A percentile compares a stretch with the other conserved stretches of the same genome.
These are phyloP conservation scores for Ceratonia siliqua DNA, from an alignment of 306 rosid genomes.

Conservation along the genomic window DNA sequence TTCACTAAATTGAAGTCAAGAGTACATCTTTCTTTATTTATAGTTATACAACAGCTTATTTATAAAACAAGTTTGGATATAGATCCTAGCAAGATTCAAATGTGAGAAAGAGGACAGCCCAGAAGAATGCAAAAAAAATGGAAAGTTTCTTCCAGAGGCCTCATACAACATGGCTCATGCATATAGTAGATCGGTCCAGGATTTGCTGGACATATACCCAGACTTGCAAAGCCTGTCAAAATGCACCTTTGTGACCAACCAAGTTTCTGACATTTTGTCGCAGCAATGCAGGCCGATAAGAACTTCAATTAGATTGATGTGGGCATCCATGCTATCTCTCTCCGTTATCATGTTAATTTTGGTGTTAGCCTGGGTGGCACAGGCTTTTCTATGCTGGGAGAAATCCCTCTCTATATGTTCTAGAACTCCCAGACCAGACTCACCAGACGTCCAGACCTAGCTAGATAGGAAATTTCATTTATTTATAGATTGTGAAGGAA, in stretches of 20 bases:
- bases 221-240: slow-evolving; percentile 56
- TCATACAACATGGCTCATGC: slow-evolving; percentile 62
- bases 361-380: slow-evolving; percentile 44
- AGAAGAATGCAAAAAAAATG: slow-evolving; percentile 48
- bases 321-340: slow-evolving; percentile 59
- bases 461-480: slow-evolving; percentile 24
- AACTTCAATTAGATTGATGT: slow-evolving; percentile 39
- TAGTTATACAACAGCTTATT: too few relatives aligned
- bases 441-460: too few relatives aligned
- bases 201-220: slow-evolving; percentile 61
- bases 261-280: slow-evolving; percentile 49
- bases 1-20: background rate
- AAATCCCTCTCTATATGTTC: slow-evolving; percentile 38
- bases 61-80: background rate
- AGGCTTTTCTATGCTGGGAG: slow-evolving; percentile 45
- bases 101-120: slow-evolving; percentile 31
- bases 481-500: background rate
- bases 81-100: slow-evolving; percentile 53
- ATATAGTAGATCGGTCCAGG: slow-evolving; percentile 58
- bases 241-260: slow-evolving; percentile 55
- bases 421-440: slow-evolving; percentile 16
- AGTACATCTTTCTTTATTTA: too few relatives aligned
- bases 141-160: slow-evolving; percentile 46
- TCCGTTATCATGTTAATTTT: slow-evolving; percentile 59
- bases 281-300: slow-evolving; percentile 65